A percentile compares a stretch with the other conserved stretches of the same genome.
Evolutionary conservation across 148 eudicot species (phyloP).

Genomic region (Cornus florida): DNA sequence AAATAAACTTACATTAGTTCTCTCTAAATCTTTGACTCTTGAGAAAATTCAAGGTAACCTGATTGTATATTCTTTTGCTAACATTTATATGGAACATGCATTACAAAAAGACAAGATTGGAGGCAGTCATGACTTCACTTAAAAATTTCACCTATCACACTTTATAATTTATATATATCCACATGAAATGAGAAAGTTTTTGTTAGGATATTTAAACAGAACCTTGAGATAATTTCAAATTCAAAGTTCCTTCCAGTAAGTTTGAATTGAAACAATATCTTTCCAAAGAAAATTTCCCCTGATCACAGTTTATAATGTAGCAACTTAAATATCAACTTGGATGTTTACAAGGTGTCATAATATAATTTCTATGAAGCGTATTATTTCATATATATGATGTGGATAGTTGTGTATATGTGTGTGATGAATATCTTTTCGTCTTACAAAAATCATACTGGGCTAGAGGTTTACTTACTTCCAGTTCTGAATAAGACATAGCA

Average conservation of each 20-base stretch:
- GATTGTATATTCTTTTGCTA: too few relatives aligned
- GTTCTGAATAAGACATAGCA: conserved; percentile 83
- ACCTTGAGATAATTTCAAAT: neutral
- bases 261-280: neutral
- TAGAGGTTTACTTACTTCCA: conserved; percentile 60
- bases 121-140: too few relatives aligned
- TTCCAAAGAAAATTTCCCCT: neutral
- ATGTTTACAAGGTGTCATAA: neutral
- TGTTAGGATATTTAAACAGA: neutral
- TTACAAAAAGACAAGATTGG: neutral
- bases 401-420: neutral
- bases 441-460: neutral
- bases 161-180: neutral
- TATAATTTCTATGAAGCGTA: neutral
- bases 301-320: neutral
- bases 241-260: neutral
- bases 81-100: neutral
- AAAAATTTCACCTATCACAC: too few relatives aligned
- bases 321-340: neutral
- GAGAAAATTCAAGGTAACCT: too few relatives aligned
- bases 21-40: neutral
- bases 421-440: neutral
- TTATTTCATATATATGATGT: neutral
- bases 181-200: neutral
- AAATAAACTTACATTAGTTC: too few relatives aligned